Percentiles rank a stretch among this genome's conserved stretches.
Conservation (phyloP, 2,329 filamentous ascomycete species). For the Diaporthe eres region DNA sequence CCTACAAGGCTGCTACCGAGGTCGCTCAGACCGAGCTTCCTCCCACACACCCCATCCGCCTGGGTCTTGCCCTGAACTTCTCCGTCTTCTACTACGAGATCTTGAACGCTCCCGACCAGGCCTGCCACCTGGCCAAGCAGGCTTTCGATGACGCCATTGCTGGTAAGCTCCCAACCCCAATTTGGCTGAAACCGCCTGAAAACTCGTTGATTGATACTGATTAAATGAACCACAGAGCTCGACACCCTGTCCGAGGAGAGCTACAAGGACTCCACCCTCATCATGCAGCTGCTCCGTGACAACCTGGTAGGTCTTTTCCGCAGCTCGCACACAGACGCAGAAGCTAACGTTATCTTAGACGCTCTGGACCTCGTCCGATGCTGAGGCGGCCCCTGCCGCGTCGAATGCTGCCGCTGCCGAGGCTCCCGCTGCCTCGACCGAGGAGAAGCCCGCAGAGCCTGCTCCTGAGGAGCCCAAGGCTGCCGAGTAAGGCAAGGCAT, state of each 20-base stretch:
- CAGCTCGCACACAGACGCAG: background rate
- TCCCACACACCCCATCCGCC: slow-evolving; percentile 92
- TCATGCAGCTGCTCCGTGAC: slow-evolving; percentile 98
- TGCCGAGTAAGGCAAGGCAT: slow-evolving; percentile 66
- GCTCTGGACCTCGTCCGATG: slow-evolving; percentile 99
- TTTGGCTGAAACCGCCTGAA: background rate
- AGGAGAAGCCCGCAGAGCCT: slow-evolving; percentile 68
- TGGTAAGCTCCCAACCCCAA: slow-evolving; percentile 54
- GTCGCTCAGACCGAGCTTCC: slow-evolving; percentile 91
- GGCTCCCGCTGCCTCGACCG: slow-evolving; percentile 62
- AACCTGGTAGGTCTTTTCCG: slow-evolving; percentile 79
- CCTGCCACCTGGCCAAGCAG: slow-evolving; percentile 97
- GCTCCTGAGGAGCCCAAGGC: slow-evolving; percentile 78
- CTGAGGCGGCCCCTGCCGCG: slow-evolving; percentile 79
- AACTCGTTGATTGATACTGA: slow-evolving; percentile 33
- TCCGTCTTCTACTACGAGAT: slow-evolving; percentile 99
- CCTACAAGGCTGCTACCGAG: slow-evolving; percentile 95
- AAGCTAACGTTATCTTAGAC: slow-evolving; percentile 72
- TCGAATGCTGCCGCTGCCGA: slow-evolving; percentile 58
- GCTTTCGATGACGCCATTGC: slow-evolving; percentile 98
- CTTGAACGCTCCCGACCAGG: slow-evolving; percentile 97
- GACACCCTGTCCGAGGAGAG: slow-evolving; percentile 98
- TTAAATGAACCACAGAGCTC: slow-evolving; percentile 73
- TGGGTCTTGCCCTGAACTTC: slow-evolving; percentile 94
- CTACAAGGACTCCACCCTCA: slow-evolving; percentile 99